Evolutionary conservation across 2,329 filamentous ascomycete species (phyloP), one percentile per base, ranked within the genome.

Genomic region (Exophiala bonariae): DNA sequence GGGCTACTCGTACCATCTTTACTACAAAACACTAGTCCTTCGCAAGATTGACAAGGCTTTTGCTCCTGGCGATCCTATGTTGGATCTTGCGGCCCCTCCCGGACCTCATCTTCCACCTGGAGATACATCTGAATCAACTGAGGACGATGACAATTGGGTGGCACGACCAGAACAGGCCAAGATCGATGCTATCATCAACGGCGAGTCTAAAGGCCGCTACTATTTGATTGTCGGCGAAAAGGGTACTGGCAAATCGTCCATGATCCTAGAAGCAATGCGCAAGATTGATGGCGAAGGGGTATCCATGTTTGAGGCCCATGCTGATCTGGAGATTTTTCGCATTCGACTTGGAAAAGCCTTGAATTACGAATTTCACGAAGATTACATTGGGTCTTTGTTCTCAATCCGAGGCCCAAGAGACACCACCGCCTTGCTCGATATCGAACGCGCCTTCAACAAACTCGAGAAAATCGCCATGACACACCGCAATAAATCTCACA

Each of bases 391-490:
- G 35, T 89, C 88, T 4, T 86, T 99, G 50, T 99, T 99, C 68
- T 95, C 88, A 50, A 95, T 99, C 62, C 83, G 87, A 22, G 93
- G 93, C 0, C 93, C 93, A 0, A 81, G 93, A 34, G 93, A 99
- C 61, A 91, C 89, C 3, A 95, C 89, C 0, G 90, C 93, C 3
- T 74, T 99, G 26, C 77, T 99, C 2, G 93, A 99, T 64, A 96
- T 99, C 54, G 93, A 99, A 65, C 83, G 93, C 20, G 93, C 93
- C 0, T 85, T 99, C 66, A 99, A 99, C 76, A 99, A 99, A 69
- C 74, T 99, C 9, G 93, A 99, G 64, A 99, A 99, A 67, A 89
- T 97, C 6, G 93, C 93, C 1, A 71, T 99, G 37, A 55, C 54
- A 48, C 77, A 76, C 58, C 79, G 90, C 35, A 74, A 77, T 23